Evolutionary conservation across 768 basidiomycete genomes (phyloP).

Genomic region (Phylloporus sp.): DNA sequence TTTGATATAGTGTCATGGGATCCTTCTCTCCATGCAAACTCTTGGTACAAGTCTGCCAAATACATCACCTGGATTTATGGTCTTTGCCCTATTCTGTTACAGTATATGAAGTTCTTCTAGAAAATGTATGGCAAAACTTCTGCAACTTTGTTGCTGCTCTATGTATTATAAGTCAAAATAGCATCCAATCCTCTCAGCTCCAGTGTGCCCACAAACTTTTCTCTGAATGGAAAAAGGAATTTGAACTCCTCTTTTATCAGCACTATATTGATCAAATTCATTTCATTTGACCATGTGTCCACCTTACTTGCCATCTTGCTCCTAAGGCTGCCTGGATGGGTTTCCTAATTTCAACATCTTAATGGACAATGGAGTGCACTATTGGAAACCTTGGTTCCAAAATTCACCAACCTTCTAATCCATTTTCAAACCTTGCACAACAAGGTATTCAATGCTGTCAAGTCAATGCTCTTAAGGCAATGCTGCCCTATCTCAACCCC

Average conservation of each 20-base stretch:
- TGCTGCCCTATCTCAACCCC: not conserved
- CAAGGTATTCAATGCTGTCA: not conserved
- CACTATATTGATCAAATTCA: not conserved
- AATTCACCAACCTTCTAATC: not conserved
- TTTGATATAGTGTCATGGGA: not conserved
- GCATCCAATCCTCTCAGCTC: not conserved
- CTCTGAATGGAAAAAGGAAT: not conserved
- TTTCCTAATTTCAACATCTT: not conserved
- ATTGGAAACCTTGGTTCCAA: not conserved
- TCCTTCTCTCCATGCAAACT: not conserved
- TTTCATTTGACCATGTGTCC: not conserved
- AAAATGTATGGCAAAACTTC: not conserved
- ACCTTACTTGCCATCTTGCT: not conserved
- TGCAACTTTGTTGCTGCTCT: conserved; percentile 1
- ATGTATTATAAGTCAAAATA: not conserved
- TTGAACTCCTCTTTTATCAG: not conserved
- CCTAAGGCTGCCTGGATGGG: not conserved
- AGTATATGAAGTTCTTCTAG: not conserved
- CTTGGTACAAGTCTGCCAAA: not conserved
- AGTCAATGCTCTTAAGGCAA: not conserved
- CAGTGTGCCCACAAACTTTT: not conserved
- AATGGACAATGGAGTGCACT: conserved; percentile 4
- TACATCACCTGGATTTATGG: not conserved
- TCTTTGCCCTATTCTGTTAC: not conserved
- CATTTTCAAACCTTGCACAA: not conserved